Conservation (phyloP, 495 filamentous ascomycete species). For the Penicillium paradoxum region DNA sequence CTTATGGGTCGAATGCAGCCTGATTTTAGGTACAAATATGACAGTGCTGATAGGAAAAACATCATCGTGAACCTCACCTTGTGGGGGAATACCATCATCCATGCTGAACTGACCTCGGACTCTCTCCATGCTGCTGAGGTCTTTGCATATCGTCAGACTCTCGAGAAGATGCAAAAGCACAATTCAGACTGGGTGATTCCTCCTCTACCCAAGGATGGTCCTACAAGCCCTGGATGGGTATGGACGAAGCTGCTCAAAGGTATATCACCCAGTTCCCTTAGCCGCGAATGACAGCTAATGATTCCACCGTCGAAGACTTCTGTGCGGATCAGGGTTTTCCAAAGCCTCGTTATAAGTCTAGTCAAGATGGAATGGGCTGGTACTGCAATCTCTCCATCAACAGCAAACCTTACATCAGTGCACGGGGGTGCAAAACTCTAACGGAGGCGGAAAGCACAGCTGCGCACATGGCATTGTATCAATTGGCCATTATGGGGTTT, state of each 20-base stretch:
- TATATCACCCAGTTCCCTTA: slow-evolving; percentile 11
- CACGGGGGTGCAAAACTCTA: slow-evolving; percentile 1
- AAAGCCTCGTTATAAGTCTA: slow-evolving; percentile 21
- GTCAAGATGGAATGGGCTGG: slow-evolving; percentile 11
- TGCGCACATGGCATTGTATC: slow-evolving; percentile 26
- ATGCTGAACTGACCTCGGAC: not conserved
- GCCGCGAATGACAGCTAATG: not conserved
- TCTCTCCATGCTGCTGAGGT: slow-evolving; percentile 19
- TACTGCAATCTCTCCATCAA: slow-evolving; percentile 24
- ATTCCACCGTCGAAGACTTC: slow-evolving; percentile 19
- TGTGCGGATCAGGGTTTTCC: slow-evolving; percentile 15
- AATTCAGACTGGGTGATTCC: slow-evolving; percentile 27
- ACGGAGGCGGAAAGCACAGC: slow-evolving; percentile 23
- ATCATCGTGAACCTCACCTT: slow-evolving; percentile 29
- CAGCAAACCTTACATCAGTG: slow-evolving; percentile 10
- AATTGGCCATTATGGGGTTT: slow-evolving; percentile 13
- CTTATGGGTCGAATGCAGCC: slow-evolving; percentile 24
- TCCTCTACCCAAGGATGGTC: slow-evolving; percentile 16
- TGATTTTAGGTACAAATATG: slow-evolving; percentile 21
- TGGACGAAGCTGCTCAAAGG: slow-evolving; percentile 30
- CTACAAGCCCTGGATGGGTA: slow-evolving; percentile 18
- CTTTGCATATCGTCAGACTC: slow-evolving; percentile 22
- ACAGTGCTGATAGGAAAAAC: not conserved
- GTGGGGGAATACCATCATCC: slow-evolving; percentile 31
- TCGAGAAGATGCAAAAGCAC: slow-evolving; percentile 19